Evolutionary conservation across 2,329 filamentous ascomycete species (phyloP).

Genomic region (Dothistroma pini): DNA sequence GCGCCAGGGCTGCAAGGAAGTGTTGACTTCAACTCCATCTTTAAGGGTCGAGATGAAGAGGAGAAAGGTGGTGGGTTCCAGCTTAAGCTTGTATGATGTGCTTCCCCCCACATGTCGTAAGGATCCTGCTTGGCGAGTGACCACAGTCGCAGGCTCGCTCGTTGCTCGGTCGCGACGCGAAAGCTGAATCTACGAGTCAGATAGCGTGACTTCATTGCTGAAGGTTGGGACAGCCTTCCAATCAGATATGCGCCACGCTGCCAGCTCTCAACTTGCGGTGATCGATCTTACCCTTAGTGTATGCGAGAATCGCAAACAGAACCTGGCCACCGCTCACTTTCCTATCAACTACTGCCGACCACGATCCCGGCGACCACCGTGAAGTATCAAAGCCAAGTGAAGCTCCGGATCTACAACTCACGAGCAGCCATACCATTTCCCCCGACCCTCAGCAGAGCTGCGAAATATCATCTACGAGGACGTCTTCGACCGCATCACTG

Average conservation of each 20-base stretch:
- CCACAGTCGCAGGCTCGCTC: too few relatives aligned
- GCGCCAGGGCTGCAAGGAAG: constrained; percentile 35
- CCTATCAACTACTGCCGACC: neutral
- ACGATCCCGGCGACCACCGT: neutral
- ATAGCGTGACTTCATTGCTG: too few relatives aligned
- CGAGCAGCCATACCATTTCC: neutral
- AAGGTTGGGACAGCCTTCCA: too few relatives aligned
- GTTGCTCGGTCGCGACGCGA: too few relatives aligned
- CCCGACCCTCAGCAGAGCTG: neutral
- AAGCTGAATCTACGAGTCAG: too few relatives aligned
- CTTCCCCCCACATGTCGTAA: neutral
- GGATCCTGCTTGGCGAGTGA: neutral
- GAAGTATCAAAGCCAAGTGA: neutral
- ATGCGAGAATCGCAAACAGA: neutral
- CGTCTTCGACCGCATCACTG: neutral
- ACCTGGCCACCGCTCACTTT: neutral
- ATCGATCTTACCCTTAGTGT: too few relatives aligned
- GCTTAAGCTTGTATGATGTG: constrained; percentile 30
- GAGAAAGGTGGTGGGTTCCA: constrained; percentile 48
- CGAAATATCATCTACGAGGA: neutral
- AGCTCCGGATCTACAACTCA: neutral
- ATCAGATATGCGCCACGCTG: too few relatives aligned
- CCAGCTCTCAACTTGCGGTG: too few relatives aligned
- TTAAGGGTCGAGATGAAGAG: constrained; percentile 47
- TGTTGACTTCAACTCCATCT: constrained; percentile 49